Conservation (phyloP, 495 filamentous ascomycete species). For the Podospora australis region DNA sequence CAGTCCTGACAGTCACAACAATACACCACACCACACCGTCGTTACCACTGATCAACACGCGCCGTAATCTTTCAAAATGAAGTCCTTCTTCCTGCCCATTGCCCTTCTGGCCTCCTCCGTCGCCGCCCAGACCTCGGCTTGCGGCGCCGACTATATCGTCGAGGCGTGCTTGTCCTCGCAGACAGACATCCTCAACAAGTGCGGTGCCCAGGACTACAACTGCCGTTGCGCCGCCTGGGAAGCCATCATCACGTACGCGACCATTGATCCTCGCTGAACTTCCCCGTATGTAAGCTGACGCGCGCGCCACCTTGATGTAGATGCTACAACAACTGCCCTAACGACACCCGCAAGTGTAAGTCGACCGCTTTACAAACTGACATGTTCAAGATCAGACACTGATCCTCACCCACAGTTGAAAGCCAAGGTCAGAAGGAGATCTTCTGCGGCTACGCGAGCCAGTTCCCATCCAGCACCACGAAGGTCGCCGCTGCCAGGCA, state of each 20-base stretch:
- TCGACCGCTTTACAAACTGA: background rate
- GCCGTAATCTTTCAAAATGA: constrained; percentile 26
- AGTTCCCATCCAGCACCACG: constrained; percentile 26
- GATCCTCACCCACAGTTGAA: background rate
- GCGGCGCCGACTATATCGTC: constrained; percentile 39
- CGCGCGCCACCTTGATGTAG: constrained; percentile 10
- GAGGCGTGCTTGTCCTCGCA: constrained; percentile 36
- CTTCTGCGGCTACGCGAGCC: constrained; percentile 35
- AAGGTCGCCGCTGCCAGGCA: constrained; percentile 3
- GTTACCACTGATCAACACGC: too few relatives aligned
- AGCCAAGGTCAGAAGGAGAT: constrained; percentile 30
- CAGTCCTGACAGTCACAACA: too few relatives aligned
- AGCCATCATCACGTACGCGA: constrained; percentile 33
- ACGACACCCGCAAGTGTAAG: constrained; percentile 29
- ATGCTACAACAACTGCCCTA: constrained; percentile 46
- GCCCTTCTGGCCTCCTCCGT: constrained; percentile 27
- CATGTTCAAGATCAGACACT: background rate
- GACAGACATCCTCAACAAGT: constrained; percentile 31
- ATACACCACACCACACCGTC: background rate
- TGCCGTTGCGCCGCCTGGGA: constrained; percentile 34
- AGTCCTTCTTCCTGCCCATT: constrained; percentile 24
- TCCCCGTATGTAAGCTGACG: background rate
- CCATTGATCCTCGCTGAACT: background rate
- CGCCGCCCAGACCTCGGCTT: constrained; percentile 24
- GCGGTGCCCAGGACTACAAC: constrained; percentile 30